Base-by-base conservation (phyloP, 805 yeast genomes). In the Candida takata region DNA sequence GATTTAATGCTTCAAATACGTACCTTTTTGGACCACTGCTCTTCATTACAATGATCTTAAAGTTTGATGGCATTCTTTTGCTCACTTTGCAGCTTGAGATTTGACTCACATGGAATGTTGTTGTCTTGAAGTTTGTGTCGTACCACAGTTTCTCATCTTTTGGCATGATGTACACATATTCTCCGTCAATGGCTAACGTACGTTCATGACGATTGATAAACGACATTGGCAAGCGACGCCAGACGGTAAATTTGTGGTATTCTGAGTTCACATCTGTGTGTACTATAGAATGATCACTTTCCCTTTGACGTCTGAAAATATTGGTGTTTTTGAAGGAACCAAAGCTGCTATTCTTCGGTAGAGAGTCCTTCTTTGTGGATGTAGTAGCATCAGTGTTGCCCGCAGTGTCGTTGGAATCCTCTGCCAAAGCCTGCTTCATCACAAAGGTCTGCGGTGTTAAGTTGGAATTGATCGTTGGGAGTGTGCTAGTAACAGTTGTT, bases 121-220 rank as follows among this genome's bases (percentile, higher is more conserved):
- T 77, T 0, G 95, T 88, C 53, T 88, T 88, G 47, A 82, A 73
- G 24, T 41, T 50, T 55, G 69, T 57, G 36, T 82, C 92, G 49
- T 82, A 75, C 72, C 85, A 74, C 46, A 72, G 74, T 39, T 75
- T 69, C 40, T 84, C 90, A 48, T 84, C 86, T 7, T 87, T 79
- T 0, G 97, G 96, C 49, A 85, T 75, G 33, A 90, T 73, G 50
- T 88, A 90, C 11, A 90, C 75, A 51, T 86, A 87, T 49, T 86
- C 95, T n/a, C 97, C 97, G 58, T 90, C 97, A 26, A 90, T 74
- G 2, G 92, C 87, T 23, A 90, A 65, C 1, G 87, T 74, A 48
- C 92, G 75, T 48, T 87, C 95, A 42, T 84, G 84, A 36, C 87
- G 70, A 38, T 77, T 77, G 40, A 83, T 74, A 45, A 90, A 78